These are phyloP conservation scores for Hanseniaspora guilliermondii DNA, from an alignment of 805 yeast genomes.

Conservation along the genomic window DNA sequence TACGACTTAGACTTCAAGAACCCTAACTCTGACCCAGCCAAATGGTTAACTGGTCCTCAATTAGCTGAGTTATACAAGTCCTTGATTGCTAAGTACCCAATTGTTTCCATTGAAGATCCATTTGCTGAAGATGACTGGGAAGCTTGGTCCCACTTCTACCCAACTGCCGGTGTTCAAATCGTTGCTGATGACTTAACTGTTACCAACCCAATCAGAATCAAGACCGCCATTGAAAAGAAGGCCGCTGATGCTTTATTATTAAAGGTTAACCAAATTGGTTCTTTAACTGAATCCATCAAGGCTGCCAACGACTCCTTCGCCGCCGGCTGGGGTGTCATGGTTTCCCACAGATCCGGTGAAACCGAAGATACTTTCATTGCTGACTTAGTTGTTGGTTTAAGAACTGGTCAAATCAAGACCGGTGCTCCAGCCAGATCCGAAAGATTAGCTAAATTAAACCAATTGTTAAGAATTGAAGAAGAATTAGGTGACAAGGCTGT, in stretches of 20 bases:
- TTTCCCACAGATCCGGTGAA: slow-evolving; percentile 99
- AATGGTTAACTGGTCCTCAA: slow-evolving; percentile 83
- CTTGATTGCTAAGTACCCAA: slow-evolving; percentile 84
- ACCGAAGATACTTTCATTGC: slow-evolving; percentile 98
- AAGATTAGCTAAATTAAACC: slow-evolving; percentile 98
- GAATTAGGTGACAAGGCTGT: slow-evolving; percentile 95
- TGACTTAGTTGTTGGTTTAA: slow-evolving; percentile 92
- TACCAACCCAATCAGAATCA: slow-evolving; percentile 91
- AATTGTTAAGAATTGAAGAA: slow-evolving; percentile 96
- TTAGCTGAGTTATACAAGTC: slow-evolving; percentile 72
- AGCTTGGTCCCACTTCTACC: slow-evolving; percentile 84
- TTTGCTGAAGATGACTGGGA: slow-evolving; percentile 99
- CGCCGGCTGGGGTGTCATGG: slow-evolving; percentile 99
- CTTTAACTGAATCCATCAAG: slow-evolving; percentile 88
- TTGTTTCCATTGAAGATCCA: slow-evolving; percentile 97
- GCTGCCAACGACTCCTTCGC: slow-evolving; percentile 92
- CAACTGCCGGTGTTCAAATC: slow-evolving; percentile 67
- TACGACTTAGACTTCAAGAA: slow-evolving; percentile 98
- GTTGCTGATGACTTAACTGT: slow-evolving; percentile 98
- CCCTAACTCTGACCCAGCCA: slow-evolving; percentile 79
- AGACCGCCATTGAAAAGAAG: slow-evolving; percentile 93
- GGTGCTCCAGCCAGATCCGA: slow-evolving; percentile 99
- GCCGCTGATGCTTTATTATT: slow-evolving; percentile 86
- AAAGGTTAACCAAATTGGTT: slow-evolving; percentile 98
- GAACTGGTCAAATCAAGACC: slow-evolving; percentile 97